Evolutionary conservation across 192 early-diverging fungal genomes (phyloP), one percentile per base, ranked within the genome.

Genomic region (Podila horticola): DNA sequence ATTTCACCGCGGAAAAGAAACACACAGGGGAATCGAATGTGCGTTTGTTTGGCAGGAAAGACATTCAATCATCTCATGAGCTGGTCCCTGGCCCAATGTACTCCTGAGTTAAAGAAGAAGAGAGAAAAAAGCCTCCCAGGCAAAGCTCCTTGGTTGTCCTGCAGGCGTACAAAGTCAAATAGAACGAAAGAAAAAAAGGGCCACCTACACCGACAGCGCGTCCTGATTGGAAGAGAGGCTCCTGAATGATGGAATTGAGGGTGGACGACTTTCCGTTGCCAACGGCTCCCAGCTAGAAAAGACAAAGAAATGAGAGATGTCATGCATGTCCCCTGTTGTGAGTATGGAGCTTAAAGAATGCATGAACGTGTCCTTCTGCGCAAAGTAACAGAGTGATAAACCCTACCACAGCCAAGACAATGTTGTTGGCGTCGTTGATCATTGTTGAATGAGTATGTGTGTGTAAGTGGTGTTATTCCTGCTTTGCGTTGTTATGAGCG

Each of bases 221-320:
- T 30, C 87, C 87, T 20, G 83, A 85, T 36, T 74, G 76, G 67
- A 85, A 88, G 17, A 85, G 66, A 26, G 79, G 74, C 38, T 84
- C 84, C 55, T 82, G 85, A 48, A 83, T 75, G 65, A 88, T 88
- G 29, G 87, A 82, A 49, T 88, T 88, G 2, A 88, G 73, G 34
- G 86, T 72, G 24, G 84, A 85, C 13, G 85, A 86, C 67, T 88
- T 88, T 28, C 87, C 87, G 28, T 84, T 86, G 33, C 87, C 87
- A 59, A 86, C 75, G 33, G 77, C 83, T 24, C 87, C 87, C 26
- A 88, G 69, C 76, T 79, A 72, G 19, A 31, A 41, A 48, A 15
- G 29, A 19, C n/a, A n/a, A 30, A 72, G 59, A 62, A 20, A 70
- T 17, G 29, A 49, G 28, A 50, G 6, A 17, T 24, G 60, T 22